Base-by-base conservation (phyloP, 1,284 basidiomycete species). In the Entoloma clypeatum region DNA sequence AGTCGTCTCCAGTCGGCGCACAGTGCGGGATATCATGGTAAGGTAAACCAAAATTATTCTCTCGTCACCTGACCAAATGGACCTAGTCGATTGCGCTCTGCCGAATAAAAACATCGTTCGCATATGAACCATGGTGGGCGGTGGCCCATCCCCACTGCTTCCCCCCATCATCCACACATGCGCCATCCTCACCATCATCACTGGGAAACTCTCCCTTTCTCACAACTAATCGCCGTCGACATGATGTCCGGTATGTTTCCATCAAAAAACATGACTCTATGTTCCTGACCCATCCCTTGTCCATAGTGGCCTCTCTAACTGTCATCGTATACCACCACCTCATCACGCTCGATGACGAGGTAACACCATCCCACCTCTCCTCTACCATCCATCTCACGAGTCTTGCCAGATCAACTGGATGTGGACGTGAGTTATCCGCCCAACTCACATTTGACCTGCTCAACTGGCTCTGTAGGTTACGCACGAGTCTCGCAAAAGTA, bases 1-100 rank as follows among this genome's bases (percentile, higher is more conserved):
- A 74, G 78, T 68, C 61, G 73, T 74, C 74, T 74, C 75, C n/a
- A 77, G 54, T 48, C 60, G 65, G 32, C 62, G 63, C 24, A 67
- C 66, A 28, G 67, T 64, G 50, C 75, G 63, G 49, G 67, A 59
- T 47, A 77, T 61, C 73, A 78, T 77, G 39, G 13, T n/a, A n/a
- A 16, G 11, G 2, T 22, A 36, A 18, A 29, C 19, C 19, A 16
- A 18, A 3, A 18, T n/a, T 25, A 16, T 11, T 13, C 26, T 17
- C 1, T 21, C 22, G 10, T n/a, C 10, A 16, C 14, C 21, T 7
- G 13, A 14, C 13, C 14, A 41, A 43, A 14, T 43, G 32, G n/a
- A 16, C 33, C 31, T 9, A 14, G 3, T n/a, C 14, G 26, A n/a
- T 9, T 9, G 26, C 26, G 11, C 14, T 28, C 9, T 28, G 26